Base-by-base conservation (phyloP, 1,139 yeast species). In the Hemisphaericaspora xylanilytica region DNA sequence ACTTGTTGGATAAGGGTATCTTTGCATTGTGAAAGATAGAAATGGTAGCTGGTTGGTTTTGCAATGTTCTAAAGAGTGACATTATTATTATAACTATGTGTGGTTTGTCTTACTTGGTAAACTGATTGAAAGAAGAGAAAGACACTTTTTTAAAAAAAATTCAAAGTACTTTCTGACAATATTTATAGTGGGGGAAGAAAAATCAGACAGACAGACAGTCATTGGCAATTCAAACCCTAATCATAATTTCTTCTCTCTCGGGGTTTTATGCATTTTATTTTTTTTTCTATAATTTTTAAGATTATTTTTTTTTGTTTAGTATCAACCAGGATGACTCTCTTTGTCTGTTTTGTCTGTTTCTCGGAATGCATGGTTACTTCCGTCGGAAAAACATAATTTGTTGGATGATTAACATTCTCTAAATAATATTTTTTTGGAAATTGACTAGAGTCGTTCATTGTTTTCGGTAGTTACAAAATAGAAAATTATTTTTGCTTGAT, bases 11-110 rank as follows among this genome's bases (percentile, higher is more conserved):
- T 16, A 59, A 56, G 1, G 72, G 67, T 33, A 70, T 47, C 32
- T 58, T 59, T 33, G 59, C 49, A 47, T 66, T 68, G 53, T 70
- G 75, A 57, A 70, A 71, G 36, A 71, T 63, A 37, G 70, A 55
- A 37, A 71, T 59, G 15, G 72, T 68, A 35, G 74, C 70, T 10
- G 75, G 75, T 4, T 72, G 62, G 50, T 58, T 55, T 46, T 71
- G 77, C 39, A 71, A 61, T 11, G 74, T 65, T 61, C 61, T 69
- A 53, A 71, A 70, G 15, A 47, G 40, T n/a, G 50, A 46, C 51
- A 47, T 47, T 15, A 26, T 35, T 9, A 22, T 25, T 13, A 12
- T 28, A n/a, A n/a, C n/a, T n/a, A n/a, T n/a, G n/a, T n/a, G n/a
- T n/a, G n/a, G n/a, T n/a, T n/a, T n/a, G n/a, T n/a, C n/a, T n/a